Conservation (phyloP, 441 rosid species). For the Mallotus japonicus region DNA sequence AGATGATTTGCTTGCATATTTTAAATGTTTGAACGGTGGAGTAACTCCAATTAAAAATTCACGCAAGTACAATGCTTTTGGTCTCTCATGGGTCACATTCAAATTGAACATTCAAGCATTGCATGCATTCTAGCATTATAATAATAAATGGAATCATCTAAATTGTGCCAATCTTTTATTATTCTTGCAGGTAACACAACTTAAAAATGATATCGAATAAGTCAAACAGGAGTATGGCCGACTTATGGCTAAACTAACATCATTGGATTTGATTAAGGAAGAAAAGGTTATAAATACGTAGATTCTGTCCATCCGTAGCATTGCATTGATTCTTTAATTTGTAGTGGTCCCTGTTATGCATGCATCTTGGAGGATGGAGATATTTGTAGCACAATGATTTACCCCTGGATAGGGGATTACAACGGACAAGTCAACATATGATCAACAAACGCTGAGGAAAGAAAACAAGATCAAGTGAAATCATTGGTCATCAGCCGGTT, state of each 20-base stretch:
- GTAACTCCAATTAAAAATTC: not conserved
- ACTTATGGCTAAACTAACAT: slow-evolving; percentile 43
- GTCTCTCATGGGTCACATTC: not conserved
- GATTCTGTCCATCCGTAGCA: slow-evolving; percentile 18
- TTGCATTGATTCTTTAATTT: slow-evolving; percentile 20
- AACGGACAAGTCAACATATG: not conserved
- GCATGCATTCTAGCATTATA: not conserved
- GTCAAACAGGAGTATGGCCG: slow-evolving; percentile 45
- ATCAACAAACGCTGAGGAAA: not conserved
- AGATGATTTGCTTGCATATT: not conserved
- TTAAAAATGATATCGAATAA: slow-evolving; percentile 47
- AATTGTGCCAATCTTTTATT: not conserved
- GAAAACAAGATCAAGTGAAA: not conserved
- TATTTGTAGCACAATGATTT: not conserved
- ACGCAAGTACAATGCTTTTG: not conserved
- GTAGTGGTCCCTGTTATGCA: not conserved
- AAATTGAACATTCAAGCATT: not conserved
- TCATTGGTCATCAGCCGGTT: not conserved
- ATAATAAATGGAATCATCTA: not conserved
- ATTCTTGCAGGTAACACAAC: slow-evolving; percentile 47
- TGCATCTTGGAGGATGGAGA: not conserved
- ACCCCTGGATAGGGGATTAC: not conserved
- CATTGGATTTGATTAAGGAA: slow-evolving; percentile 39
- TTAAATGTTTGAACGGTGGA: not conserved
- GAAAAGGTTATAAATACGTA: slow-evolving; percentile 39